Percentiles rank a stretch among this genome's conserved stretches.
Conservation (phyloP, 2,329 filamentous ascomycete genomes). For the Xylariales sp. region DNA sequence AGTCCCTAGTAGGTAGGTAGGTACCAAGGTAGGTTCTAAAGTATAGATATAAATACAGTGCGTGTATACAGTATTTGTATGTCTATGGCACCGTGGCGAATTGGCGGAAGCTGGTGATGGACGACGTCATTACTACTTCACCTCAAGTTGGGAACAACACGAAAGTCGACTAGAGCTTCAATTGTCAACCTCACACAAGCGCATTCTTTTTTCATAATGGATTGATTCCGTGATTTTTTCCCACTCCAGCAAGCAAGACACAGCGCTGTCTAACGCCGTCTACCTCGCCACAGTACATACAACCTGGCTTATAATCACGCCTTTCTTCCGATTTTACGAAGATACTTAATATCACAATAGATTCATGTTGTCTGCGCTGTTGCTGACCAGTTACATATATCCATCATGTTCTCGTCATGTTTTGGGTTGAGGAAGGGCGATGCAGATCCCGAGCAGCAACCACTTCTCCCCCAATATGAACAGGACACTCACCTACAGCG, state of each 20-base stretch:
- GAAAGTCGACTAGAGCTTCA: constrained; percentile 2
- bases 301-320: not conserved
- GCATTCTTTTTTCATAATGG: not conserved
- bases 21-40: not conserved
- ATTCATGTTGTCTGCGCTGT: not conserved
- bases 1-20: too few species aligned
- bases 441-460: constrained; percentile 74
- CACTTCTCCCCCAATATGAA: constrained; percentile 83
- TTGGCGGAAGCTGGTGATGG: not conserved
- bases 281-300: not conserved
- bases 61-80: not conserved
- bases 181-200: not conserved
- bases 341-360: not conserved
- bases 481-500: constrained; percentile 84
- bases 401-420: constrained; percentile 68
- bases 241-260: not conserved
- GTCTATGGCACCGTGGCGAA: not conserved
- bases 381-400: not conserved
- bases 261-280: not conserved
- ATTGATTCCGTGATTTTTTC: not conserved
- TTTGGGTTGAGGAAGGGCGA: constrained; percentile 66
- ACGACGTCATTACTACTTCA: constrained; percentile 32
- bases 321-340: not conserved
- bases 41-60: not conserved
- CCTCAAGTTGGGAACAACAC: not conserved